Conservation (phyloP, 768 basidiomycete genomes). For the Boletus fagicola region DNA sequence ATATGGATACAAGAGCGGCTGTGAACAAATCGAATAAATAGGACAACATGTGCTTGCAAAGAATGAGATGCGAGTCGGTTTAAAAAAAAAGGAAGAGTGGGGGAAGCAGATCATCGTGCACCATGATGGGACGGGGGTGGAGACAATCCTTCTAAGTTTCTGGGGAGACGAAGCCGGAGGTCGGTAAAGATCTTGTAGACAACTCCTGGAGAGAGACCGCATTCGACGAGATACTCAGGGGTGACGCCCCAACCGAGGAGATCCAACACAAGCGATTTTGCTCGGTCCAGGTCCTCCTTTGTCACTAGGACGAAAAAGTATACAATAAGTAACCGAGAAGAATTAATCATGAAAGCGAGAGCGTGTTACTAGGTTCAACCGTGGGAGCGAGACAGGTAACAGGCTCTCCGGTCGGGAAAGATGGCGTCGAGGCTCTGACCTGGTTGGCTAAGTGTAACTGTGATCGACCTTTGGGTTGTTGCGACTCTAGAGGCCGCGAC, state of each 20-base stretch:
- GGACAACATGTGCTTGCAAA: not conserved
- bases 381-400: not conserved
- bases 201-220: conserved; percentile 40
- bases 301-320: conserved; percentile 34
- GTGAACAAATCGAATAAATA: not conserved
- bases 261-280: conserved; percentile 50
- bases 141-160: conserved; percentile 3
- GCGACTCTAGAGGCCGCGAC: not conserved
- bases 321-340: not conserved
- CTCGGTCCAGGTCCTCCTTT: conserved; percentile 40
- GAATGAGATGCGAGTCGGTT: not conserved
- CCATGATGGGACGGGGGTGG: not conserved
- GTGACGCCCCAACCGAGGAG: conserved; percentile 55
- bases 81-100: not conserved
- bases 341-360: not conserved
- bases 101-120: not conserved
- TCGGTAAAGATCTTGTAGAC: conserved; percentile 44
- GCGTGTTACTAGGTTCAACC: conserved; percentile 9
- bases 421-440: not conserved
- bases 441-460: not conserved
- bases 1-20: not conserved
- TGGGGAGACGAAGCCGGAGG: conserved; percentile 39
- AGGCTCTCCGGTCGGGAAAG: not conserved
- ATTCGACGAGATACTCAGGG: conserved; percentile 47
- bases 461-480: not conserved